Base-by-base conservation (phyloP, 177 flowering plant genomes). In the Vitis hybrid region DNA sequence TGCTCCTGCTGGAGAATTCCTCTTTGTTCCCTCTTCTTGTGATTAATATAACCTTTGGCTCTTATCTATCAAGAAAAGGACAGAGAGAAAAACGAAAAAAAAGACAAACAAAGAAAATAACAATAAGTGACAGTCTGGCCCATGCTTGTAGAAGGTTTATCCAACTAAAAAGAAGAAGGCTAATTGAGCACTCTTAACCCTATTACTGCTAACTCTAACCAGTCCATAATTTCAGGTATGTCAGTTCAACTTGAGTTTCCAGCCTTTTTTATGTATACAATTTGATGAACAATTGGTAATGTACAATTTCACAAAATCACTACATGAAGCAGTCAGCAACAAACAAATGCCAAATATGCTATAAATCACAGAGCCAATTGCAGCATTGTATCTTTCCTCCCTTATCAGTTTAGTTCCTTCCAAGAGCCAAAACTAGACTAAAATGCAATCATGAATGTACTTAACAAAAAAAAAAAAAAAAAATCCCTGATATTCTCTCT, bases 191-290 rank as follows among this genome's bases (percentile, higher is more conserved):
- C n/a, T 24, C 62, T 59, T 19, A n/a, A 7, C 30, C 6, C 40
- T 24, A 27, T 51, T 56, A 50, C 56, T 14, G 21, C 27, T 64
- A 10, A 50, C 40, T 40, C 46, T 40, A 40, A 40, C 46, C 52
- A 64, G 30, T 64, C 54, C 35, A 50, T 51, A 40, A 56, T 50
- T 64, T 51, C 40, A 49, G 57, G 2, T 64, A 51, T 12, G 67
- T 21, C 11, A 50, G 18, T 52, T 49, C 27, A 35, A 63, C 52
- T 63, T 15, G 11, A 48, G 16, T 46, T 18, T 16, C 14, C 49
- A 16, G 3, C 14, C 32, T 40, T 40, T 5, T 63, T 10, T 46
- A 10, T 63, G 32, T 13, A 52, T 63, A 14, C 2, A 11, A 19
- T 32, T 21, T 40, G 46, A 40, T 6, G 46, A 24, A 60, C 8